These are phyloP conservation scores for Tremellales sp. DNA, from an alignment of 1,284 basidiomycete species.

Conservation along the genomic window DNA sequence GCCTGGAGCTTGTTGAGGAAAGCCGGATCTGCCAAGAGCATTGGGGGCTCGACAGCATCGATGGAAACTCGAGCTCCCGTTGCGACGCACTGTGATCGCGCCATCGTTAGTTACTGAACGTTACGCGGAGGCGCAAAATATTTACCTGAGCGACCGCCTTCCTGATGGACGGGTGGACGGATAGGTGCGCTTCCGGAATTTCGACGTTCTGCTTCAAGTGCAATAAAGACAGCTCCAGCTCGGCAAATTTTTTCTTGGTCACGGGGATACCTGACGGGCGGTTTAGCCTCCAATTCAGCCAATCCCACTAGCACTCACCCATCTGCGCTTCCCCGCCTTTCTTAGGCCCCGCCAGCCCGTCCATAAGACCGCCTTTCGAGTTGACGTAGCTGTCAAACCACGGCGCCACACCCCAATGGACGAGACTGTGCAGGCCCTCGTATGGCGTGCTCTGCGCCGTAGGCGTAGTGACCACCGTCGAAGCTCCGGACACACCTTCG, in stretches of 20 bases:
- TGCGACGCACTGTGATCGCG: conserved; percentile 23
- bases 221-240: conserved; percentile 90
- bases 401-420: conserved; percentile 92
- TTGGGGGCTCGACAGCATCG: conserved; percentile 44
- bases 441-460: conserved; percentile 64
- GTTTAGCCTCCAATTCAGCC: conserved; percentile 3
- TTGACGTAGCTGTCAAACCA: conserved; percentile 96
- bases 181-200: conserved; percentile 91
- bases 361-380: conserved; percentile 41
- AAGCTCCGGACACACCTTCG: conserved; percentile 26
- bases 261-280: conserved; percentile 97
- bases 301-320: conserved; percentile 53
- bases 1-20: conserved; percentile 93
- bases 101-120: neutral
- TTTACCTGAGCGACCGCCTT: conserved; percentile 73
- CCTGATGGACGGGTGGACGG: conserved; percentile 86
- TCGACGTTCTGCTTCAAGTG: conserved; percentile 99
- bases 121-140: conserved; percentile 1
- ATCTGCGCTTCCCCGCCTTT: conserved; percentile 74
- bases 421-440: conserved; percentile 92
- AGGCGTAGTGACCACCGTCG: conserved; percentile 41
- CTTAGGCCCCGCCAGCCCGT: conserved; percentile 66
- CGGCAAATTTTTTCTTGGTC: conserved; percentile 98
- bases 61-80: conserved; percentile 40
- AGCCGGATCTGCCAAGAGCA: conserved; percentile 69